Evolutionary conservation across 73 alveolate genomes (phyloP).

Genomic region (Paramecium sexaurelia): DNA sequence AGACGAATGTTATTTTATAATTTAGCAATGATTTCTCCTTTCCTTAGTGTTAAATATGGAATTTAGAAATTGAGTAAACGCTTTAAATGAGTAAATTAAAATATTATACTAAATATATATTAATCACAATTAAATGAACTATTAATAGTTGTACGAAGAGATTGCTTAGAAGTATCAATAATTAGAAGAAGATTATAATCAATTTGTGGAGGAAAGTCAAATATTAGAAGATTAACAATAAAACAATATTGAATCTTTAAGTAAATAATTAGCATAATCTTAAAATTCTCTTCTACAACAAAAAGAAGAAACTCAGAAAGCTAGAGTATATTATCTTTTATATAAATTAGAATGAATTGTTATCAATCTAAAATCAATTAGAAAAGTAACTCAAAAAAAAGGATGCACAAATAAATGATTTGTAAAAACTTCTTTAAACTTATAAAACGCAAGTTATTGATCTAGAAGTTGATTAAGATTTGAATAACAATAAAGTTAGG

Average conservation of each 20-base stretch:
- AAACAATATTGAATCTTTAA: not conserved
- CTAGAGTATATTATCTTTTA: not conserved
- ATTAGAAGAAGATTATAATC: not conserved
- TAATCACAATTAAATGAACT: not conserved
- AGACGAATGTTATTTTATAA: not conserved
- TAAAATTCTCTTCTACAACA: not conserved
- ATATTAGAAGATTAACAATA: not conserved
- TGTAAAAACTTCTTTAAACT: not conserved
- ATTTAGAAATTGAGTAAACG: not conserved
- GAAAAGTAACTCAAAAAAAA: not conserved
- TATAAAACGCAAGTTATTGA: not conserved
- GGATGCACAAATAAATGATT: not conserved
- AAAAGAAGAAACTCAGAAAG: not conserved
- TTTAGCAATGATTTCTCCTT: constrained; percentile 18
- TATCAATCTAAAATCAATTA: not conserved
- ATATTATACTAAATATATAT: not conserved
- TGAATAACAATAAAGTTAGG: not conserved
- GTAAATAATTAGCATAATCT: not conserved
- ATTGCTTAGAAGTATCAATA: not conserved
- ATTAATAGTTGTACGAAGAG: not conserved
- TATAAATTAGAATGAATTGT: not conserved
- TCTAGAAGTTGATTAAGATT: constrained; percentile 38
- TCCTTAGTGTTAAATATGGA: not conserved
- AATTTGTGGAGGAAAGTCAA: not conserved
- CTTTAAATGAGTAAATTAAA: not conserved